Base-by-base conservation (phyloP, 108 stramenopile genomes). In the Stephanodiscus minutulus region DNA sequence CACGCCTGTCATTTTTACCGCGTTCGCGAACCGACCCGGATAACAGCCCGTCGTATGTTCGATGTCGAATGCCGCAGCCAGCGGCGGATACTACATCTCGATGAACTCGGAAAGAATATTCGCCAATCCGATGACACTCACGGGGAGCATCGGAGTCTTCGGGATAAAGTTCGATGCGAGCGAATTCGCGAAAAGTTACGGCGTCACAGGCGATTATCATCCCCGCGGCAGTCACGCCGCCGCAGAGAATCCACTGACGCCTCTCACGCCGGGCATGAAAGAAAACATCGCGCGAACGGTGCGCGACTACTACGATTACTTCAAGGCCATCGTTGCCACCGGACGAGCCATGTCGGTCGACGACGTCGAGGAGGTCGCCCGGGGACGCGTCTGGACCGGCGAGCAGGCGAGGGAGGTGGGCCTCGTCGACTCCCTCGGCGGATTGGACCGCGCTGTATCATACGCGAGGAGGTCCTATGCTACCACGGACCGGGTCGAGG, bases 61-160 rank as follows among this genome's bases (percentile, higher is more conserved):
- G 22, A 86, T 92, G 69, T 86, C 86, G 27, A 90, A 92, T 76
- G 76, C 80, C 15, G 86, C 86, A 37, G 91, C 91, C 28, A 88
- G 88, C 61, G 91, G 89, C 17, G 91, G 91, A 5, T 92, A 92
- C 76, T 92, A 92, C 81, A 86, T 92, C 31, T 53, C 86, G 29
- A 76, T 86, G 27, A 64, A 73, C 41, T 81, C 74, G 21, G 68
- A 90, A 56, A 85, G 79, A 17, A 88, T 92, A 55, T 92, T 90
- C 71, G 89, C 87, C 5, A 75, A 66, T 22, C 75, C 83, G 21
- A 89, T 86, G 15, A 92, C 88, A 0, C 48, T 88, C 28, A 92
- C 91, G 9, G 91, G 91, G 33, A 88, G 87, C 3, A 92, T 92
- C 68, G 91, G 91, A n/a, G 89, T 90, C 29, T 85, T 87, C 52